A percentile compares a stretch with the other conserved stretches of the same genome.
Conservation (phyloP, 106 monocot species). For the Dendrobium catenatum region DNA sequence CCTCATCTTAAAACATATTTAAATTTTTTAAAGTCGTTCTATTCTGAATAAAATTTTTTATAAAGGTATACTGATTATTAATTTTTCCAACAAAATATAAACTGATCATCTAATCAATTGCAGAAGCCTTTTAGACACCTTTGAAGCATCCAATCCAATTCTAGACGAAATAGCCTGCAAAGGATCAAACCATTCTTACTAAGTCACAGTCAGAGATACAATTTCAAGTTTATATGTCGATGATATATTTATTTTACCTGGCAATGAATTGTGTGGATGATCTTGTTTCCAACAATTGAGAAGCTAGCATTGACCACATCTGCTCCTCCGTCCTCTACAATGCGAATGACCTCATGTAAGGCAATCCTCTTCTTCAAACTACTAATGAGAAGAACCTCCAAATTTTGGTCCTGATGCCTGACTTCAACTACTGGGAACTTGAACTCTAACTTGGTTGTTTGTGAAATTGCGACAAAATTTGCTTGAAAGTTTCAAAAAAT, state of each 20-base stretch:
- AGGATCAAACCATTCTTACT: too few relatives aligned
- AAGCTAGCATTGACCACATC: constrained; percentile 65
- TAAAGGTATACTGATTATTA: too few relatives aligned
- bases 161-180: constrained; percentile 50
- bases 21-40: too few relatives aligned
- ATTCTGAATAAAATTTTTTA: too few relatives aligned
- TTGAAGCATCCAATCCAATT: constrained; percentile 62
- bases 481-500: too few relatives aligned
- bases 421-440: constrained; percentile 59
- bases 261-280: constrained; percentile 68
- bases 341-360: constrained; percentile 44
- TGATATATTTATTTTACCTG: constrained; percentile 22
- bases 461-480: too few relatives aligned
- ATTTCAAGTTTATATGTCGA: neutral
- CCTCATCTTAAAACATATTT: too few relatives aligned
- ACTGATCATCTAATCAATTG: constrained; percentile 11
- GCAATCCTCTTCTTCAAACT: constrained; percentile 19
- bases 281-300: constrained; percentile 44
- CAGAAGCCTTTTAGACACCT: constrained; percentile 45
- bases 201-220: neutral
- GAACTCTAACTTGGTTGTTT: neutral
- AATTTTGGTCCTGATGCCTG: constrained; percentile 30
- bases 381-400: constrained; percentile 61
- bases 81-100: neutral
- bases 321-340: constrained; percentile 78